phyloP scores from a whole-genome alignment of 1,139 yeast species.

The Wickerhamiella infanticola region DNA sequence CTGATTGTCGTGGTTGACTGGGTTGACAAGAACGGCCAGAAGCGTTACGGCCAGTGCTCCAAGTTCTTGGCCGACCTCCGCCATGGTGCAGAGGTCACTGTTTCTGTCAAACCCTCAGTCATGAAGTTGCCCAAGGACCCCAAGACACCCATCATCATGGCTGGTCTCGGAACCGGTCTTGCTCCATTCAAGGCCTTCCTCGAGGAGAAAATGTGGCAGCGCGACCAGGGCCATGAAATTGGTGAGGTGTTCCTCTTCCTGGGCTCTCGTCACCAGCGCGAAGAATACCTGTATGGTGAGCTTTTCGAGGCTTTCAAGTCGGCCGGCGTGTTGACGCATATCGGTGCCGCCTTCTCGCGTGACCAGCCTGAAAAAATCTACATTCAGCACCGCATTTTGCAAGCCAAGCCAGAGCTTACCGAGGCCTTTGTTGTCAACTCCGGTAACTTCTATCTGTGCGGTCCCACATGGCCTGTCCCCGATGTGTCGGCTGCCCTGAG shows the following conservation, averaged over 20 bases:
- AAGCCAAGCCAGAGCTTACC: slow-evolving; percentile 54
- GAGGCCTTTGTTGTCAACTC: slow-evolving; percentile 63
- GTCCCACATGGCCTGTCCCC: slow-evolving; percentile 99
- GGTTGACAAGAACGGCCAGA: slow-evolving; percentile 76
- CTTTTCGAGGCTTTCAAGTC: slow-evolving; percentile 92
- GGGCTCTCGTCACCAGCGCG: slow-evolving; percentile 93
- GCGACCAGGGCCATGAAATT: slow-evolving; percentile 72
- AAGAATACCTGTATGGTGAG: slow-evolving; percentile 93
- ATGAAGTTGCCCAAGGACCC: slow-evolving; percentile 88
- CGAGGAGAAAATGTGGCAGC: slow-evolving; percentile 91
- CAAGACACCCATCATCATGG: slow-evolving; percentile 85
- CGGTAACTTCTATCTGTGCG: slow-evolving; percentile 93
- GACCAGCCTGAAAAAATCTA: slow-evolving; percentile 92
- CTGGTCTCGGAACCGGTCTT: slow-evolving; percentile 95
- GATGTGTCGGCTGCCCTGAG: slow-evolving; percentile 84
- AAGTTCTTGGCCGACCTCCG: slow-evolving; percentile 67
- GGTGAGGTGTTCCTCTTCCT: slow-evolving; percentile 80
- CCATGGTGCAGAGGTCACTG: slow-evolving; percentile 78
- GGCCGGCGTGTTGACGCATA: slow-evolving; percentile 83
- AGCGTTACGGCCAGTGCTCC: slow-evolving; percentile 88
- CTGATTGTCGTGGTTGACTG: slow-evolving; percentile 94
- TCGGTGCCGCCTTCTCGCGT: slow-evolving; percentile 97
- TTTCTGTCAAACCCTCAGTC: slow-evolving; percentile 90
- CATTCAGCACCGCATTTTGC: slow-evolving; percentile 86
- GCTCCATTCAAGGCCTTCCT: slow-evolving; percentile 97